phyloP scores from a whole-genome alignment of 139 green algal species.

The Mesotaenium endlicherianum region DNA sequence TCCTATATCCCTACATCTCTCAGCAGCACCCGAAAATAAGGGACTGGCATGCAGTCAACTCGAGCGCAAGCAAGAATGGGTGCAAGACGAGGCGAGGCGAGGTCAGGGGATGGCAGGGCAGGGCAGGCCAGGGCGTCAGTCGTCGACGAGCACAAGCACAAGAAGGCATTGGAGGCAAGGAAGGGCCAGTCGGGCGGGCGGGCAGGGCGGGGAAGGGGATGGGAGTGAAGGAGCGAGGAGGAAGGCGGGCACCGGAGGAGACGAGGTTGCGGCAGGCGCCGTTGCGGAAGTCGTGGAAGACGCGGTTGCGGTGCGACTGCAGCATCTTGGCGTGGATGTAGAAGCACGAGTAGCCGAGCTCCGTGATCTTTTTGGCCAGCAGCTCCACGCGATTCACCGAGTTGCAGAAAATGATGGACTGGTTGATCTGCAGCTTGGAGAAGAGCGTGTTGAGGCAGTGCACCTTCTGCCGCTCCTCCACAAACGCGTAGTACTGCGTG shows the following conservation, averaged over 20 bases:
- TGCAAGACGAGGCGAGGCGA: no score
- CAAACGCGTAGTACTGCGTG: constrained; percentile 98
- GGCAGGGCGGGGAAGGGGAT: no score
- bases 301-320: constrained; percentile 96
- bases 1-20: no score
- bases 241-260: constrained; percentile 81
- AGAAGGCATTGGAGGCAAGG: no score
- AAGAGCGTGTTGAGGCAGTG: constrained; percentile 93
- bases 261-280: constrained; percentile 98
- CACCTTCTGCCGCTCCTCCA: constrained; percentile 98
- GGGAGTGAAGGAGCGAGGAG: no score
- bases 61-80: no score
- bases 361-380: constrained; percentile 98
- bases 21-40: no score
- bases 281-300: constrained; percentile 99
- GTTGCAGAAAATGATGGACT: constrained; percentile 99
- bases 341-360: constrained; percentile 99
- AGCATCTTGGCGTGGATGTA: constrained; percentile 99
- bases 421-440: constrained; percentile 94
- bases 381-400: constrained; percentile 97
- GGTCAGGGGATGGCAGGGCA: no score
- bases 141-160: no score
- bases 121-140: no score
- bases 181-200: no score
- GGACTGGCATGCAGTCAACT: no score